A percentile compares a stretch with the other conserved stretches of the same genome.
These are phyloP conservation scores for Euclidium syriacum DNA, from an alignment of 345 rosid genomes.

Conservation along the genomic window DNA sequence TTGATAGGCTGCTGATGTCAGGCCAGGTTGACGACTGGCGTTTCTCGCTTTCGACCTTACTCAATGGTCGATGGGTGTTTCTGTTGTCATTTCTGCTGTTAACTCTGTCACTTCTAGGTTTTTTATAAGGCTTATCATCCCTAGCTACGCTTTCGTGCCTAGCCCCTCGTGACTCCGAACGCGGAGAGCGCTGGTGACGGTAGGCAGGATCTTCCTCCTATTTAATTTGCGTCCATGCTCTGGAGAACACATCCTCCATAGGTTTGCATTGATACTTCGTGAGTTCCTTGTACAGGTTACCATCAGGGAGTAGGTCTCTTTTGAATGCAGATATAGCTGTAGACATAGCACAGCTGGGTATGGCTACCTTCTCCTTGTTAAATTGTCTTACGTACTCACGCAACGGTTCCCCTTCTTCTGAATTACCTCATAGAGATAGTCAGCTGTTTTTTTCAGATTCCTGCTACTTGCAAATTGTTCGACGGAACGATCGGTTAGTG, in stretches of 20 bases:
- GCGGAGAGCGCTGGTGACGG: not conserved
- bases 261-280: not conserved
- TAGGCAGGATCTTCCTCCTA: not conserved
- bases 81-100: not conserved
- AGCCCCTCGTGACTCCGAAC: not conserved
- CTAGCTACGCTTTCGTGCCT: not conserved
- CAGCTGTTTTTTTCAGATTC: not conserved
- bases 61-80: not conserved
- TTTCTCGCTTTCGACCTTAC: fast-evolving
- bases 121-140: not conserved
- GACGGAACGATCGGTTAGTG: not conserved
- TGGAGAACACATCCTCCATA: not conserved
- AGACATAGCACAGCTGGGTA: not conserved
- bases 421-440: not conserved
- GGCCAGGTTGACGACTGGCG: not conserved
- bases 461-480: not conserved
- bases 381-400: not conserved
- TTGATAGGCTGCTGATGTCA: not conserved
- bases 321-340: not conserved
- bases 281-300: not conserved
- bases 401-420: not conserved
- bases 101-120: too few species aligned
- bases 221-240: not conserved
- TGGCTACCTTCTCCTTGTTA: not conserved
- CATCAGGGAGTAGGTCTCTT: not conserved